Evolutionary conservation across 345 rosid species (phyloP), one percentile per base, ranked within the genome.

Genomic region (Eucalyptus sp.): DNA sequence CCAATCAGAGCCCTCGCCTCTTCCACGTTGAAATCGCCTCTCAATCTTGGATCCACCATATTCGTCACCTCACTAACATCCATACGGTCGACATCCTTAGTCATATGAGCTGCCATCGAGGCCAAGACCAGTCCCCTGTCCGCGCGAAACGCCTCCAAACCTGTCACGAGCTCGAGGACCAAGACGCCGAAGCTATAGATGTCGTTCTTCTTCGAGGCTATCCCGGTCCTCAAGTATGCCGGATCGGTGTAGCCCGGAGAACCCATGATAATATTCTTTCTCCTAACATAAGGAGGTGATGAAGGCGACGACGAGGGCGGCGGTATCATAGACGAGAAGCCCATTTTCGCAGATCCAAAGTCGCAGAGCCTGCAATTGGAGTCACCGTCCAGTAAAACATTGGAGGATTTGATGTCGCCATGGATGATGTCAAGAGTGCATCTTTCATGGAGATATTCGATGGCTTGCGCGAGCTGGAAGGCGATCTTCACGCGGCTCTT

Each of bases 161-260:
- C 98, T 2, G 96, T 95, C 46, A 95, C 93, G 22, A 97, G 93
- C 90, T 96, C 99, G 43, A 97, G 90, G 86, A 96, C 27, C 54
- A 96, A 88, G 18, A 97, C 95, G 16, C 99, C 99, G 50, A 91
- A 94, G 88, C 98, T 93, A 92, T 95, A 97, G 84, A 97, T 90
- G 62, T 96, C 99, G 87, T 95, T 97, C 92, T 96, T 96, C 92
- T 96, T 95, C 0, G 97, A 96, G 11, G 97, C 94, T 8, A 96
- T 90, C 44, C 99, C 99, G 0, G 97, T 96, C 87, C 94, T 94
- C 50, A 97, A 91, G 92, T 95, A 97, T 79, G 92, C 95, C 25
- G 98, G 99, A 66, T 97, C 99, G 2, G 97, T 94, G 88, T 97
- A 97, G 14, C 98, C 99, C 5, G 96, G 98, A 83, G 99, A 97